A percentile compares a stretch with the other conserved stretches of the same genome.
phyloP scores from a whole-genome alignment of 345 rosid genomes.

The Passiflora organensis region DNA sequence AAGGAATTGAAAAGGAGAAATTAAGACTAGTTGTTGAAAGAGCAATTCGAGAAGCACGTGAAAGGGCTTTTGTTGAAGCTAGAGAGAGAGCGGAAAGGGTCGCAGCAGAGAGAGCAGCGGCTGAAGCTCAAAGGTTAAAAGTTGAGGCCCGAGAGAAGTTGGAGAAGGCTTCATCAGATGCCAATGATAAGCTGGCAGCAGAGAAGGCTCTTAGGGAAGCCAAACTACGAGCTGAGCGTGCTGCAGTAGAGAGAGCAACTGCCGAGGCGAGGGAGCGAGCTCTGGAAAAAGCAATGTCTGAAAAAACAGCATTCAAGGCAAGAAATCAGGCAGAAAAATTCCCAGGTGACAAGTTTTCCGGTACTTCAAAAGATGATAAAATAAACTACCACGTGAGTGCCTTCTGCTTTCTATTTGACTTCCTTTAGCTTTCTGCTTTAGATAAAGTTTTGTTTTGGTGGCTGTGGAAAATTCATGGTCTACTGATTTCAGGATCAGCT shows the following conservation, averaged over 20 bases:
- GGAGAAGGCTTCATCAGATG: constrained; percentile 46
- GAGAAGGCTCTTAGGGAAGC: constrained; percentile 56
- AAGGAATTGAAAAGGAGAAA: constrained; percentile 53
- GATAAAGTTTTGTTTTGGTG: neutral
- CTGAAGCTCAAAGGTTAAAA: constrained; percentile 48
- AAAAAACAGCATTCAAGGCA: constrained; percentile 40
- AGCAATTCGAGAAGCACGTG: constrained; percentile 91
- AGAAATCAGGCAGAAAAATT: constrained; percentile 46
- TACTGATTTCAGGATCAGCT: constrained; percentile 44
- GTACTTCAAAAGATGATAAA: constrained; percentile 41
- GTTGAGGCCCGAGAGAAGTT: constrained; percentile 52
- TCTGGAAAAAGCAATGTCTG: constrained; percentile 73
- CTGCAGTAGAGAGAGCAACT: constrained; percentile 93
- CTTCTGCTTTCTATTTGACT: neutral
- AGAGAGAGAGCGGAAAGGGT: constrained; percentile 58
- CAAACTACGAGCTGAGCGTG: constrained; percentile 73
- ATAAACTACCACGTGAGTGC: constrained; percentile 12
- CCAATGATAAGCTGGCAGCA: constrained; percentile 34
- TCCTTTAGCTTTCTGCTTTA: constrained; percentile 1
- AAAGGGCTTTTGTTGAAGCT: constrained; percentile 90
- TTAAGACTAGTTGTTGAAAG: constrained; percentile 84
- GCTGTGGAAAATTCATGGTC: constrained; percentile 2
- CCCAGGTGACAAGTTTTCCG: constrained; percentile 41
- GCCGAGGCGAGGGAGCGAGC: constrained; percentile 92
- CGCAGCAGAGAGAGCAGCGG: constrained; percentile 62